Conservation (phyloP, 495 filamentous ascomycete species). For the Pyrenula aspistea region DNA sequence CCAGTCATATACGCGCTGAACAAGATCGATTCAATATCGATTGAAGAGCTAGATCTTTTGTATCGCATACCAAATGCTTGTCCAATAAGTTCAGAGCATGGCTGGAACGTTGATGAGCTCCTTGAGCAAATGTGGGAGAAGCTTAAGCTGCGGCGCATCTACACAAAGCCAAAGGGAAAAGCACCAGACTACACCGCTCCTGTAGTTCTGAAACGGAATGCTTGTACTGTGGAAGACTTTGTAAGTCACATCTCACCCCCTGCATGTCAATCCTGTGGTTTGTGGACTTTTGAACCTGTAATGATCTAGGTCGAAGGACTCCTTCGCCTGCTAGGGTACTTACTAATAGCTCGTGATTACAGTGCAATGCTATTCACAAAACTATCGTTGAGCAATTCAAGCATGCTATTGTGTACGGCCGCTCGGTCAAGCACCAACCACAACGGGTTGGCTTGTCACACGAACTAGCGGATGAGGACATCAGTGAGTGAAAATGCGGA, state of each 20-base stretch:
- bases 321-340: neutral
- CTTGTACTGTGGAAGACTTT: slow-evolving; percentile 92
- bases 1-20: slow-evolving; percentile 97
- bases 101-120: slow-evolving; percentile 96
- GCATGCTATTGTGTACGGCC: slow-evolving; percentile 88
- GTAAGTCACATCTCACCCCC: slow-evolving; percentile 39
- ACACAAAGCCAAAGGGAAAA: slow-evolving; percentile 96
- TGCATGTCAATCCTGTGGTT: slow-evolving; percentile 8
- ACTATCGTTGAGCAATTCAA: slow-evolving; percentile 95
- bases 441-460: slow-evolving; percentile 88
- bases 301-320: neutral
- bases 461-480: slow-evolving; percentile 92
- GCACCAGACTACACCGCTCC: slow-evolving; percentile 85
- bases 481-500: slow-evolving; percentile 51
- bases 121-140: slow-evolving; percentile 98
- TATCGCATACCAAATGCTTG: slow-evolving; percentile 95
- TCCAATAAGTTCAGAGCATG: slow-evolving; percentile 94
- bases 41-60: slow-evolving; percentile 90
- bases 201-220: slow-evolving; percentile 72
- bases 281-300: neutral
- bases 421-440: slow-evolving; percentile 96
- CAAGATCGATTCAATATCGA: slow-evolving; percentile 97
- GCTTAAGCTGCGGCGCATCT: slow-evolving; percentile 78
- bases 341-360: slow-evolving; percentile 12
- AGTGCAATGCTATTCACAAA: slow-evolving; percentile 96